Conservation (phyloP, 2,329 filamentous ascomycete genomes). For the Colletotrichum tabaci region DNA sequence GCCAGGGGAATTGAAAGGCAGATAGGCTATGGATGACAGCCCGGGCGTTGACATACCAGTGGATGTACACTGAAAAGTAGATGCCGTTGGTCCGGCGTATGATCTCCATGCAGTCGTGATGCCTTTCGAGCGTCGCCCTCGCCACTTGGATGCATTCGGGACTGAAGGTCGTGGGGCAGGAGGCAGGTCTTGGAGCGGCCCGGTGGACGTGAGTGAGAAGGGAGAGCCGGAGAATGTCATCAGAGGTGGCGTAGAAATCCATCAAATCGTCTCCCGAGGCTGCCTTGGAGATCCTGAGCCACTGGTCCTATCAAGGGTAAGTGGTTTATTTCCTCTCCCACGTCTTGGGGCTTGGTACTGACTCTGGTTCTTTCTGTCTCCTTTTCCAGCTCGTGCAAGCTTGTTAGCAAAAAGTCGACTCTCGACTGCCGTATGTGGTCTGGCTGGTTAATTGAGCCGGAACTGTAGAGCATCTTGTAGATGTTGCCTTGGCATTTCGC, state of each 20-base stretch:
- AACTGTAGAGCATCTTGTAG: conserved; percentile 68
- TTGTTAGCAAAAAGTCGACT: conserved; percentile 42
- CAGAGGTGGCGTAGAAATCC: conserved; percentile 54
- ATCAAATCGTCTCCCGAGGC: conserved; percentile 48
- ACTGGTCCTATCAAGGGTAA: too few species aligned
- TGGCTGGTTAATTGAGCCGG: conserved; percentile 55
- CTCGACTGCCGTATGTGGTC: conserved; percentile 52
- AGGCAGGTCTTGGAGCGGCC: conserved; percentile 50
- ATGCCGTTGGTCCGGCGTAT: conserved; percentile 53
- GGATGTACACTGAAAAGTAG: conserved; percentile 57
- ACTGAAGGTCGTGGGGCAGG: conserved; percentile 54
- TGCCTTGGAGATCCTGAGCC: too few species aligned
- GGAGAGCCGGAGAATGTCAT: conserved; percentile 59
- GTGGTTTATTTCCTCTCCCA: too few species aligned
- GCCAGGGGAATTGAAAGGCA: too few species aligned
- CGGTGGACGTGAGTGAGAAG: conserved; percentile 60
- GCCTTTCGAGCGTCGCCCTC: conserved; percentile 56
- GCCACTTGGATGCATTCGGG: conserved; percentile 60
- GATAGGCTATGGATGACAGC: too few species aligned
- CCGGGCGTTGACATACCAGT: conserved; percentile 49
- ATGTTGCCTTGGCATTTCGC: conserved; percentile 68
- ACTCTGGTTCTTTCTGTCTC: conserved; percentile 43
- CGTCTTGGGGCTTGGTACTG: background rate
- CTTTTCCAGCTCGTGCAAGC: conserved; percentile 40
- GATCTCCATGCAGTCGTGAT: conserved; percentile 57